Conservation (phyloP, 352 stramenopile genomes). For the Phytophthora hibernalis region DNA sequence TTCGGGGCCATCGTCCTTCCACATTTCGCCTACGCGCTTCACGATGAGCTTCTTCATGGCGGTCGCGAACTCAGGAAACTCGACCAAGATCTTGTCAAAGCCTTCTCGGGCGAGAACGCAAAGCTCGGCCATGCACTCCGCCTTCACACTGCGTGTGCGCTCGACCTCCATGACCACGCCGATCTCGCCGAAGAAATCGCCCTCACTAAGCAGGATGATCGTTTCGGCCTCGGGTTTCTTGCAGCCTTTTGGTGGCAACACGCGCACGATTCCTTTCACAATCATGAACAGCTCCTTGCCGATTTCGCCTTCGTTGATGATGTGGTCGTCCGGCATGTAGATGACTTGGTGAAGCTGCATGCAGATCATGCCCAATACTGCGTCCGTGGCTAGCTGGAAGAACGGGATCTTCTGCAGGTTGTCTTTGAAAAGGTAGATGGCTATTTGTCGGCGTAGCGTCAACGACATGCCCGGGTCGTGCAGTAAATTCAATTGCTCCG, state of each 20-base stretch:
- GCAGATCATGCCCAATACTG: conserved; percentile 73
- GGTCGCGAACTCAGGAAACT: conserved; percentile 75
- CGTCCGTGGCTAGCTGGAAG: conserved; percentile 69
- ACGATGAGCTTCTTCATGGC: conserved; percentile 78
- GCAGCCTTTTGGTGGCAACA: conserved; percentile 52
- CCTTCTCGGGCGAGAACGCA: conserved; percentile 66
- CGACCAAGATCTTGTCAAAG: conserved; percentile 74
- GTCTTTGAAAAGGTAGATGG: conserved; percentile 78
- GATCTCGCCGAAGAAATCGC: conserved; percentile 75
- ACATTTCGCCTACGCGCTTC: conserved; percentile 74
- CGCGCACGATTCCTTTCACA: conserved; percentile 69
- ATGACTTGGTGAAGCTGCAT: conserved; percentile 74
- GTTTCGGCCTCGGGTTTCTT: conserved; percentile 37
- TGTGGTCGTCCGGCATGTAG: conserved; percentile 70
- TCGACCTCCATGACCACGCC: conserved; percentile 74
- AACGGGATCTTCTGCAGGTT: conserved; percentile 76
- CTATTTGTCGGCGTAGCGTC: conserved; percentile 59
- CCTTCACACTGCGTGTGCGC: conserved; percentile 64
- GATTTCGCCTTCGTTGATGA: conserved; percentile 72
- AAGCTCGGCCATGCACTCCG: conserved; percentile 73
- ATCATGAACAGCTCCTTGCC: conserved; percentile 79
- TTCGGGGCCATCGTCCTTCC: conserved; percentile 44
- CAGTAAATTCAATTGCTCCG: conserved; percentile 63
- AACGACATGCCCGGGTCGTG: conserved; percentile 73
- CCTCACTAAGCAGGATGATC: conserved; percentile 65